Conservation (phyloP, 1,284 basidiomycete species). For the Pascua guehoae region DNA sequence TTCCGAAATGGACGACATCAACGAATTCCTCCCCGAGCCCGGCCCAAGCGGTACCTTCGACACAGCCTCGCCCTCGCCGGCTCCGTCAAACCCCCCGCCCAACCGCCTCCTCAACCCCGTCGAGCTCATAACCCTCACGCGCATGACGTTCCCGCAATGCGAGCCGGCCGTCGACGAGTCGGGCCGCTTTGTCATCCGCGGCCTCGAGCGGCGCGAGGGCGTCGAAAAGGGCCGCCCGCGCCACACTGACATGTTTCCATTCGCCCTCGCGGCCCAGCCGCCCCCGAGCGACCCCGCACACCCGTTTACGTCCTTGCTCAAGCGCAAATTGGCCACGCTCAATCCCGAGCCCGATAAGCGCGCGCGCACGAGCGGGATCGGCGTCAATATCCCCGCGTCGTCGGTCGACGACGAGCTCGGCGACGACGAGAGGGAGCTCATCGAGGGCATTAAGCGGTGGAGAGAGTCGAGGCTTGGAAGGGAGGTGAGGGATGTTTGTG, state of each 20-base stretch:
- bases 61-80: not conserved
- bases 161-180: slow-evolving; percentile 34
- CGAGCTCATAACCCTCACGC: slow-evolving; percentile 38
- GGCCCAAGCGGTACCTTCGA: not conserved
- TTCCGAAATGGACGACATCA: slow-evolving; percentile 18
- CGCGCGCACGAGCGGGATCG: slow-evolving; percentile 4
- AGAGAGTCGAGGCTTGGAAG: slow-evolving; percentile 30
- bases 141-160: slow-evolving; percentile 43
- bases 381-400: slow-evolving; percentile 11
- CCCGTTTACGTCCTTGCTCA: slow-evolving; percentile 31
- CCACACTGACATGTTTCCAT: slow-evolving; percentile 40
- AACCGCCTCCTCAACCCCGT: slow-evolving; percentile 39
- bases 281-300: slow-evolving; percentile 24
- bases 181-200: slow-evolving; percentile 39
- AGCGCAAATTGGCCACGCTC: slow-evolving; percentile 30
- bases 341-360: slow-evolving; percentile 19
- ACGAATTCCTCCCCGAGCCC: slow-evolving; percentile 12
- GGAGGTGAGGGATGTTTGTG: slow-evolving; percentile 39
- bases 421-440: slow-evolving; percentile 35
- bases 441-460: slow-evolving; percentile 39
- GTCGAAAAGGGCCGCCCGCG: slow-evolving; percentile 24
- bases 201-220: slow-evolving; percentile 36
- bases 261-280: slow-evolving; percentile 29
- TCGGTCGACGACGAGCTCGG: slow-evolving; percentile 11
- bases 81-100: too few relatives aligned